These are phyloP conservation scores for Margaritispora aquatica DNA, from an alignment of 495 filamentous ascomycete species.

Conservation along the genomic window DNA sequence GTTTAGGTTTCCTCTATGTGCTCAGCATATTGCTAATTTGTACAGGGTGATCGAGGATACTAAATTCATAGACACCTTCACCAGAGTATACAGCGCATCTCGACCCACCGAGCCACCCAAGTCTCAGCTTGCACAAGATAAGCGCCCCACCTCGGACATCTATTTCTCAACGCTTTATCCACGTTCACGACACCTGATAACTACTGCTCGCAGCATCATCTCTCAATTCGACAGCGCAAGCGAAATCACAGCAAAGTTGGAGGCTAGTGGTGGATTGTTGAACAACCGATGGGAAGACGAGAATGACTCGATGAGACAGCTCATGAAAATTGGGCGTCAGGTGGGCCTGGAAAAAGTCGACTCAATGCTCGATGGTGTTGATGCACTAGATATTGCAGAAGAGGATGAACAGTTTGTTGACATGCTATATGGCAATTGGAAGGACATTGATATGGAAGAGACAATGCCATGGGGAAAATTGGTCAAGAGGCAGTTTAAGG, in stretches of 20 bases:
- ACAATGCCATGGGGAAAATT: constrained; percentile 21
- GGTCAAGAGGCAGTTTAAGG: constrained; percentile 30
- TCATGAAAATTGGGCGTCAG: constrained; percentile 31
- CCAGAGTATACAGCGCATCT: constrained; percentile 3
- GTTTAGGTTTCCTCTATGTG: background rate
- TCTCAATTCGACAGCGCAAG: constrained; percentile 11
- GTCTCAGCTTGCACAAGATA: background rate
- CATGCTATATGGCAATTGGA: constrained; percentile 1
- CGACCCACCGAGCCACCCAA: constrained; percentile 1
- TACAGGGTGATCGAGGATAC: constrained; percentile 9
- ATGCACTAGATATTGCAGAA: background rate
- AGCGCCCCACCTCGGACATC: background rate
- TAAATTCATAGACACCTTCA: constrained; percentile 13
- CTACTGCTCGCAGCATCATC: constrained; percentile 5
- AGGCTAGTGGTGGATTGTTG: constrained; percentile 9
- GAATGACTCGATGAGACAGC: constrained; percentile 21
- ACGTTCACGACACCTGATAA: background rate
- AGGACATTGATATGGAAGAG: background rate
- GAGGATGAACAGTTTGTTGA: background rate
- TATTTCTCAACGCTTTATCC: constrained; percentile 10
- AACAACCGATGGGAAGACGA: constrained; percentile 23
- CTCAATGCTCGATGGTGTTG: background rate
- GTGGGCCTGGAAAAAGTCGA: constrained; percentile 12
- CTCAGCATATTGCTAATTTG: background rate
- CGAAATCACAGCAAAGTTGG: background rate